Base-by-base conservation (phyloP, 805 yeast genomes). In the Candida parachauliodes region DNA sequence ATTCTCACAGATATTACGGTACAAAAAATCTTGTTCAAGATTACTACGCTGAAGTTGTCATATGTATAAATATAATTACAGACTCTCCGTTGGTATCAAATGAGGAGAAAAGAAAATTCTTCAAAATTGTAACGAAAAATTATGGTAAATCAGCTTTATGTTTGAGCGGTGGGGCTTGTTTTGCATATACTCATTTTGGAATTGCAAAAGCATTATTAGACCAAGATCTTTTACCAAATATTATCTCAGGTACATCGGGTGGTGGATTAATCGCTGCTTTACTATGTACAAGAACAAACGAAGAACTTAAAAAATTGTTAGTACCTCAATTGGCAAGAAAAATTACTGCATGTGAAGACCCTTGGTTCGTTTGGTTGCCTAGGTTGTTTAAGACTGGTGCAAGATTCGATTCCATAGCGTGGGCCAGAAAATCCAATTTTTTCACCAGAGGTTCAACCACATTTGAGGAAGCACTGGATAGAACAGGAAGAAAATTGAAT, bases 251-350 rank as follows among this genome's bases (percentile, higher is more conserved):
- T 1, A 84, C 93, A 0, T 79, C 87, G 0, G 91, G 93, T 2
- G 94, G 94, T 11, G 91, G 88, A 1, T 59, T 83, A 9, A 77
- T 83, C 10, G 89, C 93, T 0, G 85, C 88, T 0, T 55, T 84
- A 27, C 76, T 83, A 0, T 74, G 88, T 36, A 77, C 87, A 0
- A 62, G 89, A 38, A 79, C 87, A 0, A 74, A 82, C 48, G 80
- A 77, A 14, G 94, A 85, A 52, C 66, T 84, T 28, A 55, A 59
- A 21, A 58, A 70, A 36, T 51, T 82, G 25, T 52, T 85, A 9
- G 74, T 62, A 0, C 89, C 91, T 0, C 69, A 77, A 46, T 52
- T 84, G 28, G 82, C 88, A 1, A 50, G 65, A 16, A 77, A 74
- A 42, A 77, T 84, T 39, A 80, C 83, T 1, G 87, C 88, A 0